Conservation (phyloP, 306 rosid genomes). For the Castanea crenata region DNA sequence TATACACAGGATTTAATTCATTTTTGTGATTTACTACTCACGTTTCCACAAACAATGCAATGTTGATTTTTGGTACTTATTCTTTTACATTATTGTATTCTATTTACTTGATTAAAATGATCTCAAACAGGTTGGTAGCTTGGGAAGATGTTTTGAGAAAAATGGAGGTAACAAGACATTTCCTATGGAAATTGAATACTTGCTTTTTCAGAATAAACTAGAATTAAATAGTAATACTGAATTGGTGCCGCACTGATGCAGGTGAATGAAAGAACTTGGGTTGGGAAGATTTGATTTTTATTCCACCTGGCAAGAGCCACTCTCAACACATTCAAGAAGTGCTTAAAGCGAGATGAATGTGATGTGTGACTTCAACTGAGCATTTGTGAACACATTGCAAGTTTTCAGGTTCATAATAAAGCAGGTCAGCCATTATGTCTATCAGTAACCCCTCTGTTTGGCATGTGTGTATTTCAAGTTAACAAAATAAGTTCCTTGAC, state of each 20-base stretch:
- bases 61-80: background rate
- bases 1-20: background rate
- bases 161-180: slow-evolving; percentile 76
- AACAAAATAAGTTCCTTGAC: slow-evolving; percentile 15
- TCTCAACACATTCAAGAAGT: slow-evolving; percentile 82
- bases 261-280: slow-evolving; percentile 73
- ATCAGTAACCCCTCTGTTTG: slow-evolving; percentile 11
- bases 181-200: slow-evolving; percentile 6
- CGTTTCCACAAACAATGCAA: background rate
- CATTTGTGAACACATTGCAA: slow-evolving; percentile 30
- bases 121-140: slow-evolving; percentile 71
- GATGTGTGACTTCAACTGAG: slow-evolving; percentile 39
- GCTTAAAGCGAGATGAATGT: slow-evolving; percentile 41
- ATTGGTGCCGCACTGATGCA: slow-evolving; percentile 37
- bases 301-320: slow-evolving; percentile 91
- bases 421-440: slow-evolving; percentile 41
- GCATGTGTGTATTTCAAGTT: background rate
- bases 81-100: background rate
- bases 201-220: background rate
- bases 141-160: slow-evolving; percentile 88
- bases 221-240: slow-evolving; percentile 23
- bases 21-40: background rate
- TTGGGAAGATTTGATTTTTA: slow-evolving; percentile 95
- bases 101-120: slow-evolving; percentile 8
- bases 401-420: slow-evolving; percentile 28